A percentile compares a stretch with the other conserved stretches of the same genome.
phyloP scores from a whole-genome alignment of 2,329 filamentous ascomycete genomes.

The Aspergillus unguis region DNA sequence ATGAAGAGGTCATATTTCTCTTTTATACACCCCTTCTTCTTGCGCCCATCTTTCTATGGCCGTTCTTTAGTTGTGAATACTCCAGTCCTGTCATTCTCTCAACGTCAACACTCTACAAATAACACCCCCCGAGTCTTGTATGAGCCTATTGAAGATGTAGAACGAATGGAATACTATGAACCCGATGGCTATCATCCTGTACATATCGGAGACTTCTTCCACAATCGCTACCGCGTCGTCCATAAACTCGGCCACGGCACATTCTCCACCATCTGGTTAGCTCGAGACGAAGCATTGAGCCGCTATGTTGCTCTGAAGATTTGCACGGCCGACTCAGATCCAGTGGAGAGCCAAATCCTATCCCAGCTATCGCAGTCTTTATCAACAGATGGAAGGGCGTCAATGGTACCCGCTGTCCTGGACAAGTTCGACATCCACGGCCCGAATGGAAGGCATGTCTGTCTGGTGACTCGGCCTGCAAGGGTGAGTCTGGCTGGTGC shows the following conservation, averaged over 20 bases:
- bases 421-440: slow-evolving; percentile 12
- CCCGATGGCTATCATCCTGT: slow-evolving; percentile 30
- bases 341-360: not conserved
- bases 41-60: no score
- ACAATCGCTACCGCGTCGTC: slow-evolving; percentile 35
- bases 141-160: no score
- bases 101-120: no score
- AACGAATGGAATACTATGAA: slow-evolving; percentile 14
- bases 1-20: no score
- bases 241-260: slow-evolving; percentile 42
- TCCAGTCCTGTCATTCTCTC: no score
- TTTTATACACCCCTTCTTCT: no score
- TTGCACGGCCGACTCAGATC: slow-evolving; percentile 20
- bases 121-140: no score
- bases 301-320: slow-evolving; percentile 29
- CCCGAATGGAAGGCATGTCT: slow-evolving; percentile 12
- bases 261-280: slow-evolving; percentile 34
- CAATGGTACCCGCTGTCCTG: slow-evolving; percentile 10
- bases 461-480: slow-evolving; percentile 12
- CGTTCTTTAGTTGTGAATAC: no score
- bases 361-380: not conserved
- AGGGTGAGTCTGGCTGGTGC: slow-evolving; percentile 11
- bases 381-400: not conserved
- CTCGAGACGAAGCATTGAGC: slow-evolving; percentile 19
- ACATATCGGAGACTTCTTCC: slow-evolving; percentile 26